These are phyloP conservation scores for Cyberlindnera maclurae DNA, from an alignment of 805 yeast species.

Conservation along the genomic window DNA sequence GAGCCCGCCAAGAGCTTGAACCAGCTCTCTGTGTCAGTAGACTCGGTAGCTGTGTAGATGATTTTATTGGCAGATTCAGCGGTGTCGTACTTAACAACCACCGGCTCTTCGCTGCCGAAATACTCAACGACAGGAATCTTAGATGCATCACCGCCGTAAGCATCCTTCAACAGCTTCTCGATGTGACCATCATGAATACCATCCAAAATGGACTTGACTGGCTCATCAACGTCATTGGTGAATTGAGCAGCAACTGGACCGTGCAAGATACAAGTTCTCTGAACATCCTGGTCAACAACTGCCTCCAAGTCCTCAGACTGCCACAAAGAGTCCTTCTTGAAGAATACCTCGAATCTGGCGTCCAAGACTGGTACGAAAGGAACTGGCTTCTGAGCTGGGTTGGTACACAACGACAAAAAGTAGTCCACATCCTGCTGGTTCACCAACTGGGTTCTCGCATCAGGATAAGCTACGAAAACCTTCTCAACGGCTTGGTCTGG, in stretches of 20 bases:
- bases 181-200: conserved; percentile 88
- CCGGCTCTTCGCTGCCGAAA: conserved; percentile 64
- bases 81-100: conserved; percentile 27
- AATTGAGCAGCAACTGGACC: conserved; percentile 98
- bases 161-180: conserved; percentile 55
- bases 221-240: conserved; percentile 83
- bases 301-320: conserved; percentile 96
- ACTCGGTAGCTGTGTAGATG: conserved; percentile 33
- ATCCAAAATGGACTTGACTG: conserved; percentile 86
- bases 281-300: conserved; percentile 92
- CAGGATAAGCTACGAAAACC: conserved; percentile 64
- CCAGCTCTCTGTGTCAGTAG: conserved; percentile 47
- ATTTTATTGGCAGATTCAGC: conserved; percentile 27
- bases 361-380: conserved; percentile 96
- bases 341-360: conserved; percentile 89
- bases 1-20: conserved; percentile 74
- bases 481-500: conserved; percentile 57
- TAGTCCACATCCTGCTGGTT: conserved; percentile 93
- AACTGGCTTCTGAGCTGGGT: conserved; percentile 91
- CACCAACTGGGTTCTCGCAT: conserved; percentile 71
- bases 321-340: conserved; percentile 98
- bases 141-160: conserved; percentile 62
- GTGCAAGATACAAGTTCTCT: conserved; percentile 97
- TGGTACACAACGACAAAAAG: conserved; percentile 76
- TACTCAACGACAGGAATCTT: conserved; percentile 84